These are phyloP conservation scores for Lasiosphaeria ovina DNA, from an alignment of 495 filamentous ascomycete species.

Conservation along the genomic window DNA sequence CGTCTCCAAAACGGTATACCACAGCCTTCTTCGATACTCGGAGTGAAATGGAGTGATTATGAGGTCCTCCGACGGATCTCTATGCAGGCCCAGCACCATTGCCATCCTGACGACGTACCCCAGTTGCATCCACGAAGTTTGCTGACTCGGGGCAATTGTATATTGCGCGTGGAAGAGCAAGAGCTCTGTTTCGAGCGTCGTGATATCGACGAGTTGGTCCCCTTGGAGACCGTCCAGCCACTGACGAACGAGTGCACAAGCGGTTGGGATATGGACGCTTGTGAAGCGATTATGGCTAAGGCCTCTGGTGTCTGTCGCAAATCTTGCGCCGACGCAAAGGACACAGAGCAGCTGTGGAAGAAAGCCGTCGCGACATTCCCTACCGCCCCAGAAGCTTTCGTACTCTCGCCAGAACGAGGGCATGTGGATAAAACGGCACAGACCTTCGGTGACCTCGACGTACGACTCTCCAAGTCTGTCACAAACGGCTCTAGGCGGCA, in stretches of 20 bases:
- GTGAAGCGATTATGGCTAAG: constrained; percentile 29
- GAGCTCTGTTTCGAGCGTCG: constrained; percentile 37
- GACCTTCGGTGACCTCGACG: constrained; percentile 42
- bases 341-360: constrained; percentile 41
- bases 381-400: constrained; percentile 39
- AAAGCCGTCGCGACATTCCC: constrained; percentile 37
- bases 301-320: constrained; percentile 29
- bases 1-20: constrained; percentile 40
- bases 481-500: constrained; percentile 34
- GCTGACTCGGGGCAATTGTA: constrained; percentile 34
- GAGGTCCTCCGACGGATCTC: constrained; percentile 40
- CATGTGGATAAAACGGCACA: constrained; percentile 51
- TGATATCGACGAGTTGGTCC: constrained; percentile 38
- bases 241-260: constrained; percentile 36
- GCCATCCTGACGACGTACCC: constrained; percentile 41
- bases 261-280: constrained; percentile 39
- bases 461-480: constrained; percentile 42
- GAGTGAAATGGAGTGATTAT: constrained; percentile 33
- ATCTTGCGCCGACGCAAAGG: constrained; percentile 34
- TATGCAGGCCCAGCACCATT: constrained; percentile 43
- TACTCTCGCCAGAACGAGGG: constrained; percentile 48
- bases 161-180: constrained; percentile 36
- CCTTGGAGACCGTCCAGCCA: constrained; percentile 39
- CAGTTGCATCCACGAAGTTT: constrained; percentile 38
- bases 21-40: constrained; percentile 37